phyloP scores from a whole-genome alignment of 2,329 filamentous ascomycete genomes.

The Exophiala oligosperma region DNA sequence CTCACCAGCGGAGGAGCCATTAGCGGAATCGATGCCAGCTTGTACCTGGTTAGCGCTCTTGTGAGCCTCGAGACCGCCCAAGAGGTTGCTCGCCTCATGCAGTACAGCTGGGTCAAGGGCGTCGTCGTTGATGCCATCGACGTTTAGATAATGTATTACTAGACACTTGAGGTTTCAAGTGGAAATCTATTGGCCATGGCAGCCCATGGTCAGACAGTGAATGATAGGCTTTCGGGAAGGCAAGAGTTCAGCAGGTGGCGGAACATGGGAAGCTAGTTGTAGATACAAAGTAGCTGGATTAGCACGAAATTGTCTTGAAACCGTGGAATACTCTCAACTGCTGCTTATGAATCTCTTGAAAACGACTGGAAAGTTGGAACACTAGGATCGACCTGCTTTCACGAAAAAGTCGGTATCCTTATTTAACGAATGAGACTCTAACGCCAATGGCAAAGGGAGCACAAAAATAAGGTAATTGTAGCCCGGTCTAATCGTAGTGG shows the following conservation, averaged over 20 bases:
- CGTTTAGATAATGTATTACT: slow-evolving; percentile 21
- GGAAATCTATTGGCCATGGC: slow-evolving; percentile 5
- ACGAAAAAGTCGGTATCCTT: too few species aligned
- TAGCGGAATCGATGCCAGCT: slow-evolving; percentile 76
- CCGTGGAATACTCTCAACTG: too few species aligned
- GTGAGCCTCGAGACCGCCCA: slow-evolving; percentile 74
- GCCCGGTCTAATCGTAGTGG: too few species aligned
- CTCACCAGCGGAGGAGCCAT: slow-evolving; percentile 78
- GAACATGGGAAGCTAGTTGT: background rate
- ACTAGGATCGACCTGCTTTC: too few species aligned
- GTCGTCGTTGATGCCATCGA: slow-evolving; percentile 31
- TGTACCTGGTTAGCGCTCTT: slow-evolving; percentile 83
- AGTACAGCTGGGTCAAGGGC: slow-evolving; percentile 68
- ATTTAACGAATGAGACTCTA: too few species aligned
- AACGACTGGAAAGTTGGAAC: too few species aligned
- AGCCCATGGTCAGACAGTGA: slow-evolving; percentile 4
- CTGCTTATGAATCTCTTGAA: too few species aligned
- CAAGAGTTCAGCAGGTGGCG: too few species aligned
- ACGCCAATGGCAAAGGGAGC: too few species aligned
- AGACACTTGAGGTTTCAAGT: background rate
- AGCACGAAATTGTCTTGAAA: background rate
- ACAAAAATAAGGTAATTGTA: too few species aligned
- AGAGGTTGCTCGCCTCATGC: slow-evolving; percentile 72
- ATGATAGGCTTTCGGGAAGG: background rate
- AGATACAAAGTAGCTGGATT: background rate